Conservation (phyloP, 495 filamentous ascomycete species). For the Aspergillus taichungensis region DNA sequence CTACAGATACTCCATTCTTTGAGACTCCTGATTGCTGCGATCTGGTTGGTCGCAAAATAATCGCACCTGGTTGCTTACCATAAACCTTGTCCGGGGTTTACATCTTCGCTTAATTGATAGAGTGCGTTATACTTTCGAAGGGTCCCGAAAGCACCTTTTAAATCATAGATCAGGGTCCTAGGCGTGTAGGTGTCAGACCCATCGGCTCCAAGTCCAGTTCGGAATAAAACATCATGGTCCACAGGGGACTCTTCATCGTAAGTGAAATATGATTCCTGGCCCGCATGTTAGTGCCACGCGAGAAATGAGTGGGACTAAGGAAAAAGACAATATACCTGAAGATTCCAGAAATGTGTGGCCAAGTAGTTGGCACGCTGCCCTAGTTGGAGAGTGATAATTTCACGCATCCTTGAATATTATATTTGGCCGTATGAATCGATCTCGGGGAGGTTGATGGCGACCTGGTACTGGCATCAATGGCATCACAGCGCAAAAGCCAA, state of each 20-base stretch:
- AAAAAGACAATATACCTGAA: slow-evolving; percentile 51
- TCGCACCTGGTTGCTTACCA: slow-evolving; percentile 42
- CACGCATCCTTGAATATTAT: slow-evolving; percentile 58
- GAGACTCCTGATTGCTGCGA: no score
- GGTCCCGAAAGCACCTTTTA: slow-evolving; percentile 87
- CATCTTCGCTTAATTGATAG: slow-evolving; percentile 60
- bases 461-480: background rate
- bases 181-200: slow-evolving; percentile 89
- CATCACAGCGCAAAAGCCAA: background rate
- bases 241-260: slow-evolving; percentile 65
- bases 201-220: slow-evolving; percentile 67
- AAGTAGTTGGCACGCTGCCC: slow-evolving; percentile 90
- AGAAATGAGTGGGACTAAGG: background rate
- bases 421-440: background rate
- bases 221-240: slow-evolving; percentile 89
- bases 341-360: slow-evolving; percentile 98
- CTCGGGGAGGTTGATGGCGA: background rate
- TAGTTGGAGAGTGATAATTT: slow-evolving; percentile 90
- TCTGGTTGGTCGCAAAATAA: no score
- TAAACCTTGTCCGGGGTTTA: slow-evolving; percentile 39
- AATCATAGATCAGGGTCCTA: slow-evolving; percentile 85
- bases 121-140: slow-evolving; percentile 81
- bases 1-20: no score
- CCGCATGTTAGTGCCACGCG: background rate
- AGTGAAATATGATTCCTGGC: slow-evolving; percentile 90